These are phyloP conservation scores for Cladosporium sp. DNA, from an alignment of 2,329 filamentous ascomycete genomes.

Conservation along the genomic window DNA sequence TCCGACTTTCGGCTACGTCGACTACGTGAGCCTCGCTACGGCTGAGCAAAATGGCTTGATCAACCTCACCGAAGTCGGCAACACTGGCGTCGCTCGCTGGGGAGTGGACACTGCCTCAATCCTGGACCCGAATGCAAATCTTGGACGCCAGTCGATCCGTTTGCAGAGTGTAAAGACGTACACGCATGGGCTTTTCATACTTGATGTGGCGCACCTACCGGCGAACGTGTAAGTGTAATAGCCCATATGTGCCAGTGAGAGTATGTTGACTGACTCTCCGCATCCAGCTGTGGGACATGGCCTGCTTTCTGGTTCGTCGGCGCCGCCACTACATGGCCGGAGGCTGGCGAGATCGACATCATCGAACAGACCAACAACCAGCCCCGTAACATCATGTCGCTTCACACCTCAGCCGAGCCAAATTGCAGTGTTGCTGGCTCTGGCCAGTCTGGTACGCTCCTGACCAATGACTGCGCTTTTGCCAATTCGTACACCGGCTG, in stretches of 20 bases:
- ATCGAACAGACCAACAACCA: constrained; percentile 45
- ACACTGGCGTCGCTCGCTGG: constrained; percentile 26
- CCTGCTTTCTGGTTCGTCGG: constrained; percentile 36
- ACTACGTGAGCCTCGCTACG: constrained; percentile 43
- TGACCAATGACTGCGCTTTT: constrained; percentile 53
- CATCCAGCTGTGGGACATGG: constrained; percentile 41
- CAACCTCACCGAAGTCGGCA: constrained; percentile 25
- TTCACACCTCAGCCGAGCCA: constrained; percentile 42
- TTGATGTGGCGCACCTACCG: constrained; percentile 55
- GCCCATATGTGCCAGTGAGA: neutral
- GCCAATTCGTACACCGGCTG: constrained; percentile 38
- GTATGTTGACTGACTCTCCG: neutral
- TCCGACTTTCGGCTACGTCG: constrained; percentile 36
- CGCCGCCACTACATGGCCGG: constrained; percentile 49
- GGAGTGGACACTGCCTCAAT: constrained; percentile 30
- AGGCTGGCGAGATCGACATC: constrained; percentile 49
- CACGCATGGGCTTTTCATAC: constrained; percentile 50
- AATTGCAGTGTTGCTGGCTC: constrained; percentile 43
- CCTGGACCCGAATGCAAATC: constrained; percentile 38
- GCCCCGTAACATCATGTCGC: constrained; percentile 34
- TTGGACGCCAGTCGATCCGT: constrained; percentile 47
- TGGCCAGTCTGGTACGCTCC: constrained; percentile 48
- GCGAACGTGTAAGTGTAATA: constrained; percentile 47
- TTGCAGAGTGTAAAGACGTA: constrained; percentile 50
- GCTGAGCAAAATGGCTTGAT: constrained; percentile 36